Evolutionary conservation across 1,284 basidiomycete genomes (phyloP), one percentile per base, ranked within the genome.

Genomic region (Retiboletus flavoniger): DNA sequence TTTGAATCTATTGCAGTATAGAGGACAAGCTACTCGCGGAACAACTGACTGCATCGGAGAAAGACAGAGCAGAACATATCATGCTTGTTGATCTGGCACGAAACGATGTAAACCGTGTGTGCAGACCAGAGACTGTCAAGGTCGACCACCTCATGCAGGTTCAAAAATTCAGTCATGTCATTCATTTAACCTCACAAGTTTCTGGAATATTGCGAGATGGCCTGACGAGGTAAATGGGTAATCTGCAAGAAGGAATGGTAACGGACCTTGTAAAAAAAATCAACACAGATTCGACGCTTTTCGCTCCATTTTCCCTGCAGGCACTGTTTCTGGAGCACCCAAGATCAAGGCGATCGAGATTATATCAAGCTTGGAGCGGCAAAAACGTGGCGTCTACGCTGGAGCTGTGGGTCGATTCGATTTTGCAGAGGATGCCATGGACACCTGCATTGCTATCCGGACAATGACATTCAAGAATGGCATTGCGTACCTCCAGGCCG

Each of bases 331-430:
- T 0, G 97, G 97, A 14, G 97, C 97, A 29, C 97, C 97, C 2
- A 99, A 99, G 75, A 95, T 99, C 73, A 96, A 97, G 70, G 97
- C 97, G 1, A 94, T 99, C 62, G 94, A 99, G 71, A 86, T 99
- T 34, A 79, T 99, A 38, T 87, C 87, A 13, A 86, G 86, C 17
- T 75, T 98, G 43, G 97, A 99, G 71, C 80, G 88, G 67, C 94
- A 98, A 72, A 84, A 87, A 46, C 82, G 97, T 35, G 96, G 96
- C 24, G 90, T 98, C 7, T 99, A 99, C 65, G 97, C 95, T 7
- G 97, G 97, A 39, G 97, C 95, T 1, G 95, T 99, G 16, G 97
- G 97, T 14, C 86, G 95, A 50, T 98, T 97, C 71, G 95, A 99
- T 72, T 99, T 98, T 73, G 93, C 95, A 29, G 78, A 86, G 31